phyloP scores from a whole-genome alignment of 768 basidiomycete genomes.

The Pleurotus salmoneostramineus region DNA sequence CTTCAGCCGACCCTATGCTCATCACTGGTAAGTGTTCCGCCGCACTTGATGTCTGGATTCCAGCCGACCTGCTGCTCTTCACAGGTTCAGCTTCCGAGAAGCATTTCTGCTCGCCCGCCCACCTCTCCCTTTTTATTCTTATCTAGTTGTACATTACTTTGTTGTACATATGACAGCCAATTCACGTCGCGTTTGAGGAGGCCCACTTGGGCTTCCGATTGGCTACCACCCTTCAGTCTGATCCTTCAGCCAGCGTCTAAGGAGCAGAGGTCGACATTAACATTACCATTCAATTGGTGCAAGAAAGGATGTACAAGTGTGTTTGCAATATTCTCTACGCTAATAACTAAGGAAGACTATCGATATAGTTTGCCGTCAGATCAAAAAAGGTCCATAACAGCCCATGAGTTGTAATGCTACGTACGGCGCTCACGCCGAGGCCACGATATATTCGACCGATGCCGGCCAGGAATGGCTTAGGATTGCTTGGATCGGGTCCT shows the following conservation, averaged over 20 bases:
- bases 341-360: conserved; percentile 37
- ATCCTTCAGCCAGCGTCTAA: too few relatives aligned
- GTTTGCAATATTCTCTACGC: neutral
- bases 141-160: too few relatives aligned
- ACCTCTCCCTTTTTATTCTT: too few relatives aligned
- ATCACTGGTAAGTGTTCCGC: too few relatives aligned
- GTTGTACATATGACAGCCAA: too few relatives aligned
- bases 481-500: conserved; percentile 79
- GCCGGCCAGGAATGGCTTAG: conserved; percentile 74
- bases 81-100: neutral
- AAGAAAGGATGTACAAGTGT: conserved; percentile 1
- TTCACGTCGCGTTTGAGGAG: too few relatives aligned
- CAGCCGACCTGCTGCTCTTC: too few relatives aligned
- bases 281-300: neutral
- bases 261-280: too few relatives aligned
- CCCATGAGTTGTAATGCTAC: conserved; percentile 92
- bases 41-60: too few relatives aligned
- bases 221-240: too few relatives aligned
- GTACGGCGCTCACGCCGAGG: conserved; percentile 87
- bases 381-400: conserved; percentile 94
- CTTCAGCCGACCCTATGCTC: too few relatives aligned
- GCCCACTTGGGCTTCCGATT: too few relatives aligned
- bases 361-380: conserved; percentile 70
- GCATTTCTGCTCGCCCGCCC: neutral
- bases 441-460: conserved; percentile 88